A percentile compares a stretch with the other conserved stretches of the same genome.
Conservation (phyloP, 1,284 basidiomycete species). For the Violaceomyces palustris region DNA sequence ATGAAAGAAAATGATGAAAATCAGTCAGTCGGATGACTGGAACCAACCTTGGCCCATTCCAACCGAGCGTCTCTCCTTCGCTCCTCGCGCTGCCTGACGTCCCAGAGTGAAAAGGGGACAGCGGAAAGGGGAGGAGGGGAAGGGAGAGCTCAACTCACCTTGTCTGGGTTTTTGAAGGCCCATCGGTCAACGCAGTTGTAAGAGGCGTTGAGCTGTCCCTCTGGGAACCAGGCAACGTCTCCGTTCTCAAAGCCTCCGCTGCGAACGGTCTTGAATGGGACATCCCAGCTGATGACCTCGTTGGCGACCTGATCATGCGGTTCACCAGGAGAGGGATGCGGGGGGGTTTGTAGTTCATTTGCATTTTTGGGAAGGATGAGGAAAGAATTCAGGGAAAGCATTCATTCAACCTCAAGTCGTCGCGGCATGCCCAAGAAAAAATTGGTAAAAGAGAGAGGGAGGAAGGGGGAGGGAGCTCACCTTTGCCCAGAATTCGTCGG, state of each 20-base stretch:
- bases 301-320: slow-evolving; percentile 63
- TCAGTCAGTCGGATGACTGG: too few species aligned
- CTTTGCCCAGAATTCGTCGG: slow-evolving; percentile 43
- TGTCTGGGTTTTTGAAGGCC: slow-evolving; percentile 85
- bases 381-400: background rate
- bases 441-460: background rate
- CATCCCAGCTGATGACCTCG: slow-evolving; percentile 80
- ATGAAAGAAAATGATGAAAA: too few species aligned
- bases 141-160: too few species aligned
- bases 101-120: too few species aligned
- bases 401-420: too few species aligned
- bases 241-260: slow-evolving; percentile 79
- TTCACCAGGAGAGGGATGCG: background rate
- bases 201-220: slow-evolving; percentile 62
- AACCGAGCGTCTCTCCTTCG: too few species aligned
- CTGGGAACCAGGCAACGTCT: slow-evolving; percentile 83
- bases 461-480: slow-evolving; percentile 11
- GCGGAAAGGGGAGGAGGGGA: too few species aligned
- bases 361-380: background rate
- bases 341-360: background rate
- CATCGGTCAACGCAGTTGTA: slow-evolving; percentile 98
- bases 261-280: slow-evolving; percentile 81
- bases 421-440: background rate
- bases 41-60: too few species aligned
- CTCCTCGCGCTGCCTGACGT: too few species aligned